Percentiles rank a stretch among this genome's conserved stretches.
Conservation (phyloP, 257 asterid genomes). For the Gentiana macrophylla region DNA sequence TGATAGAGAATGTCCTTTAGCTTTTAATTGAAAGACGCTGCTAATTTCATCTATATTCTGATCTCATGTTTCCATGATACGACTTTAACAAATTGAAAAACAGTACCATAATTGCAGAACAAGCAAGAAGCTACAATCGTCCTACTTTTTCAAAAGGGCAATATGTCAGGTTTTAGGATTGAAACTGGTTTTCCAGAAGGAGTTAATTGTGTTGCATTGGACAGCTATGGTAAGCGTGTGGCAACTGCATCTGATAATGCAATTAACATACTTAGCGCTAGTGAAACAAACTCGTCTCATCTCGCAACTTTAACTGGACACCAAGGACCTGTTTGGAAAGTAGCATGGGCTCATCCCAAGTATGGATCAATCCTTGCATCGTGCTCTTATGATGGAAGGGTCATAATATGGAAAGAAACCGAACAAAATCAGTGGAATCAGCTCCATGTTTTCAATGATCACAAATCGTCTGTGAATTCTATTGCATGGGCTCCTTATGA, state of each 20-base stretch:
- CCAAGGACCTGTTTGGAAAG: slow-evolving; percentile 84
- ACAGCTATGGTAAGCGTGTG: slow-evolving; percentile 65
- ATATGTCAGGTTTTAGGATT: slow-evolving; percentile 64
- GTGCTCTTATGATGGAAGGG: slow-evolving; percentile 64
- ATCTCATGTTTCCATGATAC: no score
- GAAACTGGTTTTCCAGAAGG: slow-evolving; percentile 67
- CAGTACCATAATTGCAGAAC: slow-evolving; percentile 2
- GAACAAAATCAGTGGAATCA: slow-evolving; percentile 52
- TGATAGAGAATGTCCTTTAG: no score
- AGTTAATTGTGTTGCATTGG: slow-evolving; percentile 63
- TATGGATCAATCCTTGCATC: slow-evolving; percentile 72
- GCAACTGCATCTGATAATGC: slow-evolving; percentile 71
- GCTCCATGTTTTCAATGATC: slow-evolving; percentile 45
- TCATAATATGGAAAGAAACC: slow-evolving; percentile 67
- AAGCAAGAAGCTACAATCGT: neutral
- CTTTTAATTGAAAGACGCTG: no score
- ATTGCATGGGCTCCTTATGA: slow-evolving; percentile 80
- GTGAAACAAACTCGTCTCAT: slow-evolving; percentile 45
- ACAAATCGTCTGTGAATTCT: slow-evolving; percentile 61
- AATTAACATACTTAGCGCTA: slow-evolving; percentile 47
- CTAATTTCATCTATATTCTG: no score
- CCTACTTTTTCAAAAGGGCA: neutral
- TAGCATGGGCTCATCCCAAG: slow-evolving; percentile 71
- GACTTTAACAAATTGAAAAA: neutral
- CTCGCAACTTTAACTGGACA: slow-evolving; percentile 64